Evolutionary conservation across 495 filamentous ascomycete species (phyloP), one percentile per base, ranked within the genome.

Genomic region (Aspergillus bridgeri): DNA sequence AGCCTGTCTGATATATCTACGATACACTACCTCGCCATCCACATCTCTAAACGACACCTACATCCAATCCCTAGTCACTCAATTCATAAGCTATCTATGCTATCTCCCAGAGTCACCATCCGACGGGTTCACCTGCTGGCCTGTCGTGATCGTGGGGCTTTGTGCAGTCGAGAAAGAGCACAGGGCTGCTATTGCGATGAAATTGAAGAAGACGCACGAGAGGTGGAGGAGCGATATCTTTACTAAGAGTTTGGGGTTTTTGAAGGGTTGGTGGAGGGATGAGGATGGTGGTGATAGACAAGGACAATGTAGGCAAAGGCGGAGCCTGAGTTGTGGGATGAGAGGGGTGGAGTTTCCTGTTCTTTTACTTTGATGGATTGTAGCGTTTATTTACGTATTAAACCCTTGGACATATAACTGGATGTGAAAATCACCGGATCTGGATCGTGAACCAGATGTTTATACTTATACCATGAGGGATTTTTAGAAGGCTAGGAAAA

Each of bases 61-160:
- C 3, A 44, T 56, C 19, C 52, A 50, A 25, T 24, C 13, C 3
- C 20, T 60, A 15, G 57, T 65, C 1, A 45, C 55, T 0, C 22
- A 23, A 15, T 65, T 65, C 38, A 48, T 65, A 19, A 1, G 42
- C 0, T 15, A 48, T 6, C 42, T 67, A 19, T 38, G 47, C 2
- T 20, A 24, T 9, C 54, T 67, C 65, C 8, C 20, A 42, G 43
- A 53, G 3, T 60, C 59, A 2, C 54, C 61, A 5, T 55, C 57
- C 3, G 42, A 64, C 20, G 56, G 57, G 23, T 53, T 67, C 24
- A 23, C 62, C 24, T 57, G 59, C 54, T 67, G 65, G 65, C 65
- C 65, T 2, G 13, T 67, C 15, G 65, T 67, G 1, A 44, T 64
- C 0, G 44, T 53, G 7, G 65, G 65, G 3, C 46, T 56, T 43